Evolutionary conservation across 228 moss, liverwort and hornwort species (phyloP).

Genomic region (Sphagnum magellanicum): DNA sequence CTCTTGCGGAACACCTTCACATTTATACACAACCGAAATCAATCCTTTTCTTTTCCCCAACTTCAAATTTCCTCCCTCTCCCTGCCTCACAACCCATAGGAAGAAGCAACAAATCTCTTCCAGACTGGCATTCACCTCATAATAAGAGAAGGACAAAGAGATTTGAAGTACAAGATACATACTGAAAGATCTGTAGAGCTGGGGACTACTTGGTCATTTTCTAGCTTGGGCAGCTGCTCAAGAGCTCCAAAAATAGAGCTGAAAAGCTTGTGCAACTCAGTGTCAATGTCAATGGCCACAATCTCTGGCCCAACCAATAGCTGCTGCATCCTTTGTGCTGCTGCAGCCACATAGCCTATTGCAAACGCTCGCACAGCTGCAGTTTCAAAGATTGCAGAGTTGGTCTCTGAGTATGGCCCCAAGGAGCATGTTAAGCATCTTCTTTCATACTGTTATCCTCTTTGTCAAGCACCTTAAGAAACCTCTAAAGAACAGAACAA

Average conservation of each 20-base stretch:
- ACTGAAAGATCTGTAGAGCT: conserved; percentile 71
- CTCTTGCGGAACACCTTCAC: conserved; percentile 66
- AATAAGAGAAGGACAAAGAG: too few relatives aligned
- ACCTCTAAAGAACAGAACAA: too few relatives aligned
- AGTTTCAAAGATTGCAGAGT: background rate
- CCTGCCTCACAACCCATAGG: too few relatives aligned
- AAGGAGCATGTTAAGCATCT: too few relatives aligned
- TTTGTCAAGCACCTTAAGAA: too few relatives aligned
- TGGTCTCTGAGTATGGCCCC: too few relatives aligned
- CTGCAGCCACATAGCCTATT: conserved; percentile 81
- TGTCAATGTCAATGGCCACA: conserved; percentile 97
- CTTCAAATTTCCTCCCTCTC: too few relatives aligned
- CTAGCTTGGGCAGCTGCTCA: conserved; percentile 83
- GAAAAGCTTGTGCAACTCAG: conserved; percentile 88
- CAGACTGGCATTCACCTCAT: too few relatives aligned
- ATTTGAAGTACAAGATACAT: background rate
- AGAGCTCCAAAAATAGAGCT: conserved; percentile 76
- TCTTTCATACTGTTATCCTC: too few relatives aligned
- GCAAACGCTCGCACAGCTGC: conserved; percentile 88
- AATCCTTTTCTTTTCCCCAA: too few relatives aligned
- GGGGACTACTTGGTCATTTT: conserved; percentile 75
- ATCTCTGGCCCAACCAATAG: conserved; percentile 93
- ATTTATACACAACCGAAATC: too few relatives aligned
- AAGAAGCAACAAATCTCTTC: too few relatives aligned
- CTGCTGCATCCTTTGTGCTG: conserved; percentile 76